Evolutionary conservation across 2,329 filamentous ascomycete species (phyloP).

Genomic region (Trichoderma lentiforme): DNA sequence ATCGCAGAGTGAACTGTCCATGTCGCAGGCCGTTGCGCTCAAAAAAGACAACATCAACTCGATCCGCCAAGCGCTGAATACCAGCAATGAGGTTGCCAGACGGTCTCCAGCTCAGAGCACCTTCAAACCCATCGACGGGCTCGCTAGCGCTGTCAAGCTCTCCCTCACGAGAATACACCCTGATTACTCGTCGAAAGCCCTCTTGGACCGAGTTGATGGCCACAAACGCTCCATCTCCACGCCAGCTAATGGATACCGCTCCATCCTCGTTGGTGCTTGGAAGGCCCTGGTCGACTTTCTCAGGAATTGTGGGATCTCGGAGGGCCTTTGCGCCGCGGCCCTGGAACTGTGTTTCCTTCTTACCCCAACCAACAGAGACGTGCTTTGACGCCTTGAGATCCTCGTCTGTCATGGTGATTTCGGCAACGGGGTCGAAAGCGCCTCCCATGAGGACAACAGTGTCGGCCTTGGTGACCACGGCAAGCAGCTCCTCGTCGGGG

Average conservation of each 20-base stretch:
- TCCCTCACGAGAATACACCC: slow-evolving; percentile 88
- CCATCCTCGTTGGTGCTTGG: slow-evolving; percentile 72
- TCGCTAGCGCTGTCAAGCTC: slow-evolving; percentile 90
- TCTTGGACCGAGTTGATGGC: slow-evolving; percentile 78
- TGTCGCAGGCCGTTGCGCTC: slow-evolving; percentile 97
- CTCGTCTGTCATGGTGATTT: slow-evolving; percentile 66
- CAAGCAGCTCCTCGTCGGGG: slow-evolving; percentile 87
- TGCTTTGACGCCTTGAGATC: slow-evolving; percentile 87
- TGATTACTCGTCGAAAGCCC: slow-evolving; percentile 69
- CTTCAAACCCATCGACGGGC: slow-evolving; percentile 88
- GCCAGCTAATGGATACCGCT: slow-evolving; percentile 76
- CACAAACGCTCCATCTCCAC: slow-evolving; percentile 88
- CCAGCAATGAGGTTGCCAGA: slow-evolving; percentile 87
- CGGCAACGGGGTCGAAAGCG: slow-evolving; percentile 78
- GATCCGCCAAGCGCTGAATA: slow-evolving; percentile 66
- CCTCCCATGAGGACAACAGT: slow-evolving; percentile 91
- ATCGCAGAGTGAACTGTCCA: slow-evolving; percentile 82
- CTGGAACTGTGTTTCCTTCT: slow-evolving; percentile 96
- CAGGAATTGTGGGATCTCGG: slow-evolving; percentile 89
- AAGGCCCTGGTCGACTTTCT: slow-evolving; percentile 80
- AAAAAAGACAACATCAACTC: slow-evolving; percentile 87
- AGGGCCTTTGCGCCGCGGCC: slow-evolving; percentile 83
- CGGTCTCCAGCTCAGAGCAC: slow-evolving; percentile 84
- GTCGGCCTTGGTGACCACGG: slow-evolving; percentile 73
- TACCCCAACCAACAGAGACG: slow-evolving; percentile 97